These are phyloP conservation scores for Boletus rubropictus DNA, from an alignment of 768 basidiomycete species.

Conservation along the genomic window DNA sequence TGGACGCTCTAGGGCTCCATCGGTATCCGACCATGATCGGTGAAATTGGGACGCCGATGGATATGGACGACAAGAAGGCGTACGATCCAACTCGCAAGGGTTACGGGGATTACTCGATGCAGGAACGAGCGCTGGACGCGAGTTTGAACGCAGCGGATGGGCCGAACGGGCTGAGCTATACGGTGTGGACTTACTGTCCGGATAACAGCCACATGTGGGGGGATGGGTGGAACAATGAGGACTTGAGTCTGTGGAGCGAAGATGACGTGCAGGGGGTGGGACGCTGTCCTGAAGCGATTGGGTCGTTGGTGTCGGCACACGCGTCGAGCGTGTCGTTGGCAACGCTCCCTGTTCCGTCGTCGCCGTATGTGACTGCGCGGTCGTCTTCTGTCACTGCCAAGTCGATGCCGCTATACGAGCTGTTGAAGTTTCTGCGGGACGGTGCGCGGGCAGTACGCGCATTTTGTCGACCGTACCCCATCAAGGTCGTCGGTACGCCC, in stretches of 20 bases:
- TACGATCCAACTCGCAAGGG: slow-evolving; percentile 49
- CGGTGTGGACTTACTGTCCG: slow-evolving; percentile 84
- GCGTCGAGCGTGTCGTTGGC: slow-evolving; percentile 17
- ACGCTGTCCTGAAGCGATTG: background rate
- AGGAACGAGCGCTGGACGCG: slow-evolving; percentile 84
- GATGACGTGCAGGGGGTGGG: slow-evolving; percentile 49
- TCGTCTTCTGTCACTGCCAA: background rate
- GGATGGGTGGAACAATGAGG: slow-evolving; percentile 96
- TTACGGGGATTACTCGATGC: slow-evolving; percentile 71
- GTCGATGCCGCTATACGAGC: slow-evolving; percentile 4
- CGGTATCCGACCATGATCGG: slow-evolving; percentile 86
- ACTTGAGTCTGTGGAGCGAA: slow-evolving; percentile 79
- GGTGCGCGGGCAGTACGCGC: slow-evolving; percentile 83
- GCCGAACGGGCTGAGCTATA: slow-evolving; percentile 66
- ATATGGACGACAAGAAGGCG: slow-evolving; percentile 82
- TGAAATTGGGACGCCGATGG: slow-evolving; percentile 92
- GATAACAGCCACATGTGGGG: slow-evolving; percentile 86
- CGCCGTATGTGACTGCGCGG: slow-evolving; percentile 4
- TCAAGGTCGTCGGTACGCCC: slow-evolving; percentile 64
- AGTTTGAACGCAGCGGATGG: slow-evolving; percentile 78
- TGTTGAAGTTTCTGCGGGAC: slow-evolving; percentile 65
- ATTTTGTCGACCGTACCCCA: slow-evolving; percentile 80
- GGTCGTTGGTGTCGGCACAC: slow-evolving; percentile 7
- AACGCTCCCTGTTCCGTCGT: slow-evolving; percentile 17
- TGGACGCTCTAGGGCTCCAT: slow-evolving; percentile 8